These are phyloP conservation scores for Kluyveromyces sp. DNA, from an alignment of 1,139 yeast genomes.

Conservation along the genomic window DNA sequence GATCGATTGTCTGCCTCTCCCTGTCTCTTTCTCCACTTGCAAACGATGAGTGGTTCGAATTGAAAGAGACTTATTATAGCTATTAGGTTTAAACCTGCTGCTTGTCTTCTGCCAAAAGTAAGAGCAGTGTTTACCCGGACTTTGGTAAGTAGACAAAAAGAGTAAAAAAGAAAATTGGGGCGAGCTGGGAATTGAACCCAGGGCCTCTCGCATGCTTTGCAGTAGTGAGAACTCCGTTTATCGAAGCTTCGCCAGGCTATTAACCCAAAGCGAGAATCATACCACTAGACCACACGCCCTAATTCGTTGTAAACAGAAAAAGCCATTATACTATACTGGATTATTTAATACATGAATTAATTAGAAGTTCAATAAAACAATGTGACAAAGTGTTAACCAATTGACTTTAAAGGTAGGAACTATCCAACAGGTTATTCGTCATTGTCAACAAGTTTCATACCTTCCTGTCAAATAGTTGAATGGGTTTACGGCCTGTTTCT, in stretches of 20 bases:
- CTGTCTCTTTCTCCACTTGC: too few relatives aligned
- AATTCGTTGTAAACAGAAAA: not conserved
- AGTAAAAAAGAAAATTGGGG: conserved; percentile 15
- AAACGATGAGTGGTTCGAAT: too few relatives aligned
- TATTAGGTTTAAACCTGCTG: too few relatives aligned
- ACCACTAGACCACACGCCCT: conserved; percentile 30
- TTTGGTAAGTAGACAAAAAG: not conserved
- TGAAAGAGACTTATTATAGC: too few relatives aligned
- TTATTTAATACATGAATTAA: not conserved
- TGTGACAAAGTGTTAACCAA: too few relatives aligned
- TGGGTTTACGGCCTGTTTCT: too few relatives aligned
- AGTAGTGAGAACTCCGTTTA: conserved; percentile 7
- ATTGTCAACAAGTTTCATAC: too few relatives aligned
- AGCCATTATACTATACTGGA: not conserved
- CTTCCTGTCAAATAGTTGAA: too few relatives aligned
- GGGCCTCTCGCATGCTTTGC: conserved; percentile 22
- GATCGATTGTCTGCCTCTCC: too few relatives aligned
- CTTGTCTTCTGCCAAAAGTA: not conserved
- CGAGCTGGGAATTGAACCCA: conserved; percentile 30
- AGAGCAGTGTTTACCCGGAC: not conserved
- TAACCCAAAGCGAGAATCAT: conserved; percentile 30
- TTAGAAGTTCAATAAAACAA: too few relatives aligned
- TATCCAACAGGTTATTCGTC: too few relatives aligned
- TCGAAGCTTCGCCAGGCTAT: conserved; percentile 18
- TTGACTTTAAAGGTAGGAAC: too few relatives aligned